Conservation (phyloP, 306 rosid genomes). For the Gastrolobium bilobum region DNA sequence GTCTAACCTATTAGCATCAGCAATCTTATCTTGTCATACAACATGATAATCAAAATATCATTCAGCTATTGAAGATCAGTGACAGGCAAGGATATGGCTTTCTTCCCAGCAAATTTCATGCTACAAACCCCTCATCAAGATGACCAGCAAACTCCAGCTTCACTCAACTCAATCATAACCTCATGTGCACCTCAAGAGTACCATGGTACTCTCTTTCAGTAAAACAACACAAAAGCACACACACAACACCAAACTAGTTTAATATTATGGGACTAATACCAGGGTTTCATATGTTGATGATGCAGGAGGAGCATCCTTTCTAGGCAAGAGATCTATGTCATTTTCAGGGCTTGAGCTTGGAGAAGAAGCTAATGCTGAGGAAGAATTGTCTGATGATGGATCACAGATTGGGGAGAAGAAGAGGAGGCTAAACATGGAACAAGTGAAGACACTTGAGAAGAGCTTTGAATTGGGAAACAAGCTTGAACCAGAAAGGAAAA, state of each 20-base stretch:
- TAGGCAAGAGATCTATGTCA: constrained; percentile 83
- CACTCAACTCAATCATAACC: constrained; percentile 75
- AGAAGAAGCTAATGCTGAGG: constrained; percentile 72
- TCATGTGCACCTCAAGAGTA: constrained; percentile 84
- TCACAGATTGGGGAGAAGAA: constrained; percentile 90
- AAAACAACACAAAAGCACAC: neutral
- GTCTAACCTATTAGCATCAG: constrained; percentile 40
- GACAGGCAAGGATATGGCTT: constrained; percentile 70
- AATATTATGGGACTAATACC: constrained; percentile 4
- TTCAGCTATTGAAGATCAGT: constrained; percentile 42
- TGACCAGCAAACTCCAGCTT: constrained; percentile 67
- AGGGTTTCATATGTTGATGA: constrained; percentile 21
- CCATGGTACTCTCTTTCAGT: constrained; percentile 62
- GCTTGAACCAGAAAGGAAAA: constrained; percentile 91
- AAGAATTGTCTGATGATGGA: constrained; percentile 84
- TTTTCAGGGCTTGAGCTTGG: constrained; percentile 79
- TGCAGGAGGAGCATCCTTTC: constrained; percentile 72
- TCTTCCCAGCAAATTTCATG: constrained; percentile 89
- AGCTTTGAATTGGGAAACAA: constrained; percentile 87
- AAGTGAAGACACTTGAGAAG: constrained; percentile 89
- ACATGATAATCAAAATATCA: constrained; percentile 48
- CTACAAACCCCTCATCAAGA: constrained; percentile 74
- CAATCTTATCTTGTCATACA: constrained; percentile 36
- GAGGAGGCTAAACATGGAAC: constrained; percentile 84
- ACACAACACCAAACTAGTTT: constrained; percentile 3